Conservation (phyloP, 2,329 filamentous ascomycete genomes). For the Stachybotrys chlorohalonatus region DNA sequence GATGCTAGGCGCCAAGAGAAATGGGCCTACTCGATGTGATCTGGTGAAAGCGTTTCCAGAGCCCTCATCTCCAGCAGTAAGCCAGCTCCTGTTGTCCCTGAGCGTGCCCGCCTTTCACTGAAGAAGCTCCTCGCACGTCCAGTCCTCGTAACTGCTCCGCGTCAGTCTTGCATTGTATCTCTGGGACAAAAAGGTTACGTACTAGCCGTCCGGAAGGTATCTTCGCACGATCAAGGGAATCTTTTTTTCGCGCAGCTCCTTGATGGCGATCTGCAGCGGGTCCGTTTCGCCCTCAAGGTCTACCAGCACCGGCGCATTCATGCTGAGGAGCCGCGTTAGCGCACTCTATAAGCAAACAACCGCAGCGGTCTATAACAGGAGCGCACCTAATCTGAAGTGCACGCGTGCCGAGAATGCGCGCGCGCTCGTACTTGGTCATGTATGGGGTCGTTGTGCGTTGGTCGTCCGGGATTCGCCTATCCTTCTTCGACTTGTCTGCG, state of each 20-base stretch:
- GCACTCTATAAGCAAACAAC: background rate
- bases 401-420: constrained; percentile 84
- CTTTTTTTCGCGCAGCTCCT: constrained; percentile 97
- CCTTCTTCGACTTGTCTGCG: constrained; percentile 49
- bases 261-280: constrained; percentile 92
- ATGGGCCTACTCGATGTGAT: background rate
- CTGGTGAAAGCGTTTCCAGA: background rate
- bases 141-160: constrained; percentile 81
- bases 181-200: constrained; percentile 31
- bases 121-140: constrained; percentile 94
- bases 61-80: background rate
- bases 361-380: constrained; percentile 10
- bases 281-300: constrained; percentile 97
- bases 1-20: background rate
- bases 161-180: constrained; percentile 4
- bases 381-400: constrained; percentile 89
- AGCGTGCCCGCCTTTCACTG: constrained; percentile 29
- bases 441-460: constrained; percentile 90
- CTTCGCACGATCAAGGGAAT: constrained; percentile 90
- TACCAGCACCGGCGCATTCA: constrained; percentile 94
- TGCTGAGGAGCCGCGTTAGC: constrained; percentile 43
- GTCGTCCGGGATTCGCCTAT: constrained; percentile 86
- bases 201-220: constrained; percentile 96
- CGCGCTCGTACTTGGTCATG: constrained; percentile 98
- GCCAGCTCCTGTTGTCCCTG: background rate